Conservation (phyloP, 2,329 filamentous ascomycete species). For the Zalaria sp. region DNA sequence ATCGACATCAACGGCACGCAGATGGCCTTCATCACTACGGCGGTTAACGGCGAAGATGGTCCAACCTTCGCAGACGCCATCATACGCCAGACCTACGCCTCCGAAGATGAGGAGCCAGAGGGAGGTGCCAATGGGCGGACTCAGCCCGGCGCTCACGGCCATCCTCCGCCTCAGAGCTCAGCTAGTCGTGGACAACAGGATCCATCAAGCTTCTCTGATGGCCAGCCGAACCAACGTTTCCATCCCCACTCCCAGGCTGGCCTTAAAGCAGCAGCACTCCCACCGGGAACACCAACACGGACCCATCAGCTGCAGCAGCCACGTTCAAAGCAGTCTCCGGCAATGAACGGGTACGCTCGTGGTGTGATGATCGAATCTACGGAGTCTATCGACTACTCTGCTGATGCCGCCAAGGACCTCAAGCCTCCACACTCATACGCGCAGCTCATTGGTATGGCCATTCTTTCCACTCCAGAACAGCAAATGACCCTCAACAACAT, state of each 20-base stretch:
- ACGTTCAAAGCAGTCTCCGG: constrained; percentile 30
- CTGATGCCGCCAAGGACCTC: constrained; percentile 74
- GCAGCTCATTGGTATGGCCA: constrained; percentile 92
- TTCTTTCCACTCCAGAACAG: constrained; percentile 71
- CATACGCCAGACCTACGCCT: constrained; percentile 23
- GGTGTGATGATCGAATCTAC: constrained; percentile 38
- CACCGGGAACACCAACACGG: constrained; percentile 21
- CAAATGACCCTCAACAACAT: constrained; percentile 87
- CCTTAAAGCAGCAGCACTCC: constrained; percentile 17
- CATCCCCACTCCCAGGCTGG: constrained; percentile 22
- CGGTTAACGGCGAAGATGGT: constrained; percentile 56
- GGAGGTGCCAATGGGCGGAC: constrained; percentile 10
- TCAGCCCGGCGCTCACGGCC: constrained; percentile 16
- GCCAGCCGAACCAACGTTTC: constrained; percentile 11
- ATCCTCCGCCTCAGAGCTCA: constrained; percentile 4
- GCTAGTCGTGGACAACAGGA: constrained; percentile 5
- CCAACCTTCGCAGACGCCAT: constrained; percentile 38
- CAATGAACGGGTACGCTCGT: constrained; percentile 28
- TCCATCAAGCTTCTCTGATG: constrained; percentile 8
- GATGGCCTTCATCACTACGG: constrained; percentile 97
- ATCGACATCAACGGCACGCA: constrained; percentile 86
- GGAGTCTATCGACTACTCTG: constrained; percentile 58
- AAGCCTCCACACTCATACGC: constrained; percentile 96
- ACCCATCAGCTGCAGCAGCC: constrained; percentile 10
- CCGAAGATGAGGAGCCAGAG: constrained; percentile 24